These are phyloP conservation scores for Pleurozium schreberi DNA, from an alignment of 225 moss, liverwort and hornwort species.

Conservation along the genomic window DNA sequence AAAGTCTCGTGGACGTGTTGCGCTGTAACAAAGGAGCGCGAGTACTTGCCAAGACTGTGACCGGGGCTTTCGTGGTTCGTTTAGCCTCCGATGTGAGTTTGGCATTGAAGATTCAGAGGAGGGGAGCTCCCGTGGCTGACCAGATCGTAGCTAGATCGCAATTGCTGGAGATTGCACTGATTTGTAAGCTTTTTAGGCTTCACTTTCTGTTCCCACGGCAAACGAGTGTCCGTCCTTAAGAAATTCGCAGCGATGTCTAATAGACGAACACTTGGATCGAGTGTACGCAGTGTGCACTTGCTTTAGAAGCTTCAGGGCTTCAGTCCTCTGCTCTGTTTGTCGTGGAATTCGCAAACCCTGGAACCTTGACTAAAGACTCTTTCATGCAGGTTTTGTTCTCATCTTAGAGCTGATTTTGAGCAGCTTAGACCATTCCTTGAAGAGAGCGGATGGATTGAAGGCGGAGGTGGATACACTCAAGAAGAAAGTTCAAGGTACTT, in stretches of 20 bases:
- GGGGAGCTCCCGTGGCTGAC: constrained; percentile 10
- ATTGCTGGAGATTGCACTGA: constrained; percentile 52
- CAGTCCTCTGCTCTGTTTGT: not conserved
- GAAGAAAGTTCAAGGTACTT: constrained; percentile 44
- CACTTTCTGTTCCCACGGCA: not conserved
- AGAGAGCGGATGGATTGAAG: constrained; percentile 29
- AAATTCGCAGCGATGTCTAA: not conserved
- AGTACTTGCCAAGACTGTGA: constrained; percentile 38
- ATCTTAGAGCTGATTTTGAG: constrained; percentile 45
- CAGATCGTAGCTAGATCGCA: constrained; percentile 11
- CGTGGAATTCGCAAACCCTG: not conserved
- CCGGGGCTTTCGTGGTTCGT: constrained; percentile 39
- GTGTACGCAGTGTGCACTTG: no score
- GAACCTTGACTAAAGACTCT: not conserved
- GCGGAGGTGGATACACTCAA: constrained; percentile 35
- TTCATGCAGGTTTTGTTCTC: constrained; percentile 54
- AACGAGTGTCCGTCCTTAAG: not conserved
- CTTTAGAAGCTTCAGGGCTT: not conserved
- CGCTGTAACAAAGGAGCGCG: constrained; percentile 27
- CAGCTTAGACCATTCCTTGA: constrained; percentile 44
- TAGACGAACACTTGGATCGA: not conserved
- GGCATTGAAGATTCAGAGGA: not conserved
- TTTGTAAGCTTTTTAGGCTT: constrained; percentile 16
- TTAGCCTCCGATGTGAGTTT: constrained; percentile 46
- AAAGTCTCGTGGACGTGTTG: constrained; percentile 21